These are phyloP conservation scores for Petunia secreta DNA, from an alignment of 257 asterid genomes.

Conservation along the genomic window DNA sequence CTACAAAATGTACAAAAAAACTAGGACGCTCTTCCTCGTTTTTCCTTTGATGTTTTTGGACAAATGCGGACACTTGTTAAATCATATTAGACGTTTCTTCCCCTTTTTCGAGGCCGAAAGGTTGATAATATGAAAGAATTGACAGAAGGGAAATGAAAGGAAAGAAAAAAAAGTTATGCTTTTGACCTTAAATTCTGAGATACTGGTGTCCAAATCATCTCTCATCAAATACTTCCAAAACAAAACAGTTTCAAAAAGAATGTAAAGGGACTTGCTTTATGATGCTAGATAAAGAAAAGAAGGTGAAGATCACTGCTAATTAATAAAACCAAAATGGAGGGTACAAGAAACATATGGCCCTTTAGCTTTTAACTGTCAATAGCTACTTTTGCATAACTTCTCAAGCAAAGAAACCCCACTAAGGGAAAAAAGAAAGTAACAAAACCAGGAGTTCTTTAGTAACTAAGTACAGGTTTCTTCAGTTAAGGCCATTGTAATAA, in stretches of 20 bases:
- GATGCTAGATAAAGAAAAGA: neutral
- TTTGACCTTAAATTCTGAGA: slow-evolving; percentile 5
- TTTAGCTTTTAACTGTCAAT: slow-evolving; percentile 17
- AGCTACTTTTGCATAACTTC: neutral
- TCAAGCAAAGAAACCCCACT: neutral
- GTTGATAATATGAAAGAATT: neutral
- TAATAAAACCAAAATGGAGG: slow-evolving; percentile 12
- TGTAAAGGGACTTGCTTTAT: slow-evolving; percentile 8
- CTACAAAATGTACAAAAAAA: neutral
- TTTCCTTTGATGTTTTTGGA: neutral
- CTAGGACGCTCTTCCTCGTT: slow-evolving; percentile 20
- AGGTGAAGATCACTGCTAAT: neutral
- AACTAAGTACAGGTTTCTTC: slow-evolving; percentile 33
- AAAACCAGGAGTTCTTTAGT: slow-evolving; percentile 33
- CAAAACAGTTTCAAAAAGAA: slow-evolving; percentile 20
- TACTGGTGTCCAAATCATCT: neutral
- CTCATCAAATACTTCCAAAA: slow-evolving; percentile 21
- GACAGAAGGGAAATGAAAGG: slow-evolving; percentile 15
- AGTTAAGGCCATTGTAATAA: slow-evolving; percentile 21
- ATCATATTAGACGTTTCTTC: neutral
- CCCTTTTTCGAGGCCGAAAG: slow-evolving; percentile 23
- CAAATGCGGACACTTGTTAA: slow-evolving; percentile 14
- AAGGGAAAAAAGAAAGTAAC: slow-evolving; percentile 7
- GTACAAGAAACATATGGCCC: slow-evolving; percentile 19
- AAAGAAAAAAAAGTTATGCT: neutral